A percentile compares a stretch with the other conserved stretches of the same genome.
phyloP scores from a whole-genome alignment of 73 alveolate genomes.

The Paramecium sonneborni region DNA sequence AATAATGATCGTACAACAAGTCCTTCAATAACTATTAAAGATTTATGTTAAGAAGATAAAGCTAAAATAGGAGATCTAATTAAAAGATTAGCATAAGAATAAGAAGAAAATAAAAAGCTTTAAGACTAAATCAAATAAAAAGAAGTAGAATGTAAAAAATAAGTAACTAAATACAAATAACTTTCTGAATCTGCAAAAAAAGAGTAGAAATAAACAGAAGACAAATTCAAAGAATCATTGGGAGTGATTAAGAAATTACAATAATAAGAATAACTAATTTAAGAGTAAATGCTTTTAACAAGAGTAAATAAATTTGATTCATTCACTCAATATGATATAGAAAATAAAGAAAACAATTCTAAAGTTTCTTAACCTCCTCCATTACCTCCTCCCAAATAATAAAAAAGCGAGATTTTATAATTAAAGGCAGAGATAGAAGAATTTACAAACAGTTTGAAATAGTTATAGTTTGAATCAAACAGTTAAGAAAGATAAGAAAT shows the following conservation, averaged over 20 bases:
- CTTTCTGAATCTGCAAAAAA: conserved; percentile 65
- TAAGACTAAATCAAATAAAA: conserved; percentile 74
- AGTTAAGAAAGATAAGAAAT: background rate
- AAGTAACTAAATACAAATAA: conserved; percentile 67
- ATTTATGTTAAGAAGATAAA: conserved; percentile 96
- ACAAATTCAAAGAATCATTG: conserved; percentile 67
- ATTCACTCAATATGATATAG: conserved; percentile 33
- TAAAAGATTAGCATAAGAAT: conserved; percentile 90
- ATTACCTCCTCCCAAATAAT: background rate
- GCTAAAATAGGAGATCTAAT: conserved; percentile 94
- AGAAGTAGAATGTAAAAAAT: conserved; percentile 76
- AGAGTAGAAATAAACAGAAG: conserved; percentile 69
- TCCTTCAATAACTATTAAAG: conserved; percentile 78
- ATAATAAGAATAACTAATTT: conserved; percentile 26
- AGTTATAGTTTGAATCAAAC: background rate
- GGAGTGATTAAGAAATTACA: conserved; percentile 63
- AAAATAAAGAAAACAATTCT: conserved; percentile 1
- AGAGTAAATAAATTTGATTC: conserved; percentile 47
- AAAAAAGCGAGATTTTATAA: conserved; percentile 24
- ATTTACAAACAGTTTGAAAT: conserved; percentile 38
- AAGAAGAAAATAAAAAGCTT: conserved; percentile 83
- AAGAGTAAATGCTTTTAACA: background rate
- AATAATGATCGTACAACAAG: conserved; percentile 31
- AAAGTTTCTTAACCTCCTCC: background rate
- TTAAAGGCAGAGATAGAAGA: conserved; percentile 42